Evolutionary conservation across 305 asterid species (phyloP), one percentile per base, ranked within the genome.

Genomic region (Fraxinus floribunda): DNA sequence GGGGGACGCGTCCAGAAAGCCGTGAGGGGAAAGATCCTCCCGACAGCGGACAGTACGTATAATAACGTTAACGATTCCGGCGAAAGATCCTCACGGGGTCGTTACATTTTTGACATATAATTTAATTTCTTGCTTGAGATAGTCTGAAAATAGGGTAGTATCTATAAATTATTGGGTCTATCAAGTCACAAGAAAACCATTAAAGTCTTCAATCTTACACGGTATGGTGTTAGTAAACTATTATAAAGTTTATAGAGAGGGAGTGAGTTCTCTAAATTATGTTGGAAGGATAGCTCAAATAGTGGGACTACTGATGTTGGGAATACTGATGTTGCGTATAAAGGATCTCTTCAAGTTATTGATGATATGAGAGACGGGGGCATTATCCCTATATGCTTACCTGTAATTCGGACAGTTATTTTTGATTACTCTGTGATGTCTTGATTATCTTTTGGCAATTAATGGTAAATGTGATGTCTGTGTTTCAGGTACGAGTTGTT

Each of bases 401-500:
- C 35, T 62, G 2, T 39, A 18, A 72, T 30, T 32, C 15, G 62
- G 57, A 22, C 39, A 20, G 3, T 32, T 30, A 10, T 55, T 62
- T 39, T 60, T n/a, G 34, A 18, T 36, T 22, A 20, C 6, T 39
- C 64, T 76, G 6, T 30, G 16, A 76, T 26, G 24, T 35, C 64
- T 29, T 26, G 70, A 46, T 15, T 44, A 5, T 13, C 26, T 46
- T 18, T 20, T 36, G 79, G 49, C n/a, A 16, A 71, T 29, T 38
- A 62, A 46, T 82, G 62, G 15, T 78, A 68, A 68, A 68, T 26
- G 75, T 78, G 8, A 46, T 89, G 78, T 78, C 46, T 80, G 13
- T 85, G 38, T 36, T 84, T 79, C 88, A 96, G 98, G 88, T 96
- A 91, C 68, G 95, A 92, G 74, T 85, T 93, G 72, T 80, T 93